Base-by-base conservation (phyloP, 371 early-diverging fungal species). In the Mortierella sp. region DNA sequence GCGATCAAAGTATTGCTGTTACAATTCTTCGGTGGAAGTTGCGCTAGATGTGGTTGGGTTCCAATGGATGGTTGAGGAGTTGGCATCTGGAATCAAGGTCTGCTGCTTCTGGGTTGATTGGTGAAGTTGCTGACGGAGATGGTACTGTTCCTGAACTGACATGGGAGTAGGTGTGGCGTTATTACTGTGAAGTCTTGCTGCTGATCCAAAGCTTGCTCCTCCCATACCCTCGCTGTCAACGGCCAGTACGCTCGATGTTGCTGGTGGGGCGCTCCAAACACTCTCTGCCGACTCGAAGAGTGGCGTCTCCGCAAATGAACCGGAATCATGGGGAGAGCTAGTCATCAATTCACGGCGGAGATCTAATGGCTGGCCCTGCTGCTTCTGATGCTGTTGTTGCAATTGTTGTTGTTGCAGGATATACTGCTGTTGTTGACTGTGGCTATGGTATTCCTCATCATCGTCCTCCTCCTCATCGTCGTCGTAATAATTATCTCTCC, bases 241-340 rank as follows among this genome's bases (percentile, higher is more conserved):
- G 3, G 59, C 76, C 37, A 16, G 58, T 54, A 66, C n/a, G 32
- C 35, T 62, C 0, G 76, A 35, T 8, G 76, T 66, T 6, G 43
- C 18, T 11, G 75, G 75, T 28, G 81, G 72, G 20, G 69, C 81
- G 45, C 81, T 81, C 81, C 81, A 81, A 18, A 81, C 81, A 66
- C 76, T 75, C 57, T 81, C 81, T 22, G 69, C 64, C 0, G 81
- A 81, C 57, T 81, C 81, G 37, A 75, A 81, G 0, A 81, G 40
- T 10, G 78, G 47, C 0, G 78, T 57, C 55, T 72, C 77, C 16
- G 77, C 72, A 64, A 77, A 77, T 14, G 71, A 37, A 26, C 78
- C 71, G 0, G 79, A 70, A 30, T 79, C 79, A 35, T 79, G 79
- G 30, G 79, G 79, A 10, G 79, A 79, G 57, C 68, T 74, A 6